phyloP scores from a whole-genome alignment of 345 rosid genomes.

The Kandelia obovata region DNA sequence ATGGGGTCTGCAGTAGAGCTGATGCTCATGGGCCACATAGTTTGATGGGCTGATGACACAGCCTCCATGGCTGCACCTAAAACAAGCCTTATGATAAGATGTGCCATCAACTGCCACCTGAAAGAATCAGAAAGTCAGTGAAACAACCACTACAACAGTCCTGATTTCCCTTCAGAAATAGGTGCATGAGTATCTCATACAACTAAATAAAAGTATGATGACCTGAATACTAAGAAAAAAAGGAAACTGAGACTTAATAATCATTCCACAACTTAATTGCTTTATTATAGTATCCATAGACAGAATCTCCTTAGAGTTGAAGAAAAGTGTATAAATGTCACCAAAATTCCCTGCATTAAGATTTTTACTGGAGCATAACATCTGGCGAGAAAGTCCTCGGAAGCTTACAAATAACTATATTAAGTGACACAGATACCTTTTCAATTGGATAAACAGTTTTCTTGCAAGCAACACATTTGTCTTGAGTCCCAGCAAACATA shows the following conservation, averaged over 20 bases:
- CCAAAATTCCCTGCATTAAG: neutral
- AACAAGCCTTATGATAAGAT: conserved; percentile 60
- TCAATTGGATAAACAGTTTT: conserved; percentile 75
- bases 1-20: conserved; percentile 69
- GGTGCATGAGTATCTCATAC: neutral
- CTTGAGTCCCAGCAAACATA: conserved; percentile 75
- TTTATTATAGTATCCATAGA: neutral
- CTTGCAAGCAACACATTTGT: conserved; percentile 69
- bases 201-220: neutral
- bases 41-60: conserved; percentile 65
- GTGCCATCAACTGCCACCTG: conserved; percentile 75
- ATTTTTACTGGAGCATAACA: neutral
- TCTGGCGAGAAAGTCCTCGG: neutral
- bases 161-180: neutral
- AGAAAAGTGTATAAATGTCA: neutral
- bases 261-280: neutral
- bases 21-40: conserved; percentile 61
- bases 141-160: neutral
- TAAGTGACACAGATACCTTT: conserved; percentile 36
- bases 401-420: conserved; percentile 3
- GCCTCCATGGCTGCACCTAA: conserved; percentile 74
- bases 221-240: no score
- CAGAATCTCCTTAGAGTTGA: neutral
- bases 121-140: conserved; percentile 14
- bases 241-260: neutral